A percentile compares a stretch with the other conserved stretches of the same genome.
Evolutionary conservation across 306 rosid genomes (phyloP).

Genomic region (Hippophae tibetana): DNA sequence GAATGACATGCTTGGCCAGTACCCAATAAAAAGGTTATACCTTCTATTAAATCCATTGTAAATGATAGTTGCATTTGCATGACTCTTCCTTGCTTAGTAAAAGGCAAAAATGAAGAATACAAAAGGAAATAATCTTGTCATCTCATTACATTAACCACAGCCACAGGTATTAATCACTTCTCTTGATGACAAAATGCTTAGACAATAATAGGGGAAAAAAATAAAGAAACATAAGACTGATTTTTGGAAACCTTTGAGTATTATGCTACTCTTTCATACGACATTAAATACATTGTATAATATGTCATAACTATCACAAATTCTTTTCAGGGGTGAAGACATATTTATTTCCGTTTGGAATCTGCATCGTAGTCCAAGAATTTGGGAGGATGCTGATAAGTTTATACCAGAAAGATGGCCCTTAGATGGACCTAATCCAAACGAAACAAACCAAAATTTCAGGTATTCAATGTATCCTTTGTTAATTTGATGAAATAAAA

Average conservation of each 20-base stretch:
- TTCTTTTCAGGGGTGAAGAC: constrained; percentile 77
- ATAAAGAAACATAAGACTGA: too few relatives aligned
- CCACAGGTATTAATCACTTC: too few relatives aligned
- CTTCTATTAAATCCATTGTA: background rate
- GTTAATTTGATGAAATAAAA: background rate
- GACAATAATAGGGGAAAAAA: too few relatives aligned
- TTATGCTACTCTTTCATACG: background rate
- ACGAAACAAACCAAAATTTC: constrained; percentile 88
- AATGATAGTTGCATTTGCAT: background rate
- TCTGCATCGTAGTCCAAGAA: constrained; percentile 74
- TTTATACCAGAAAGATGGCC: constrained; percentile 95
- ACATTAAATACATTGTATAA: too few relatives aligned
- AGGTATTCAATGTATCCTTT: constrained; percentile 33
- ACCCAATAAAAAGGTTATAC: constrained; percentile 69
- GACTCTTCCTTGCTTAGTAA: background rate
- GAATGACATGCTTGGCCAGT: constrained; percentile 63
- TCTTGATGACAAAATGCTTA: too few relatives aligned
- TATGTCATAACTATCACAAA: background rate
- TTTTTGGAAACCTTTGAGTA: too few relatives aligned
- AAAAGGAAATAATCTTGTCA: too few relatives aligned
- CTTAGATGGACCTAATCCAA: constrained; percentile 92
- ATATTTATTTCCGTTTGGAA: constrained; percentile 90
- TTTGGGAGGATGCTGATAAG: constrained; percentile 80
- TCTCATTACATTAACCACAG: too few relatives aligned
- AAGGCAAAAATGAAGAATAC: too few relatives aligned